Base-by-base conservation (phyloP, 163 green algal genomes). In the Coccomyxa subellipsoidea region DNA sequence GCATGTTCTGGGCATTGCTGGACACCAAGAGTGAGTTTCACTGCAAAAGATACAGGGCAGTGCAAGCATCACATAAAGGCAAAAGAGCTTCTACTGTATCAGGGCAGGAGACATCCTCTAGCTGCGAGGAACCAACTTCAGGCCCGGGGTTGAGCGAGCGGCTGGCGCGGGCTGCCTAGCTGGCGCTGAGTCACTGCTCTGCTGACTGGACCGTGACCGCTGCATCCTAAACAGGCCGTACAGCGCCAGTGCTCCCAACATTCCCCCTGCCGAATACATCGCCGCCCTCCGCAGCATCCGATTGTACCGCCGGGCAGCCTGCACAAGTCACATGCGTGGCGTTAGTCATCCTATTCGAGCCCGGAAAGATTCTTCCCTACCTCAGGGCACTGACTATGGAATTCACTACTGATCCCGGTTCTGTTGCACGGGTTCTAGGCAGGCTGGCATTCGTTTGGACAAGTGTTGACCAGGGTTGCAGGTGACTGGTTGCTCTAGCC, bases 301-400 rank as follows among this genome's bases (percentile, higher is more conserved):
- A 18, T 79, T 81, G 66, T 89, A 84, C 78, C 82, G 80, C 76
- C 82, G 80, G 6, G 36, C 80, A 0, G 88, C 88, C 75, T 87
- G 82, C 38, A 70, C 66, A 35, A 9, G 21, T 35, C 7, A 18
- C 29, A 34, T 37, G 66, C 7, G 18, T 35, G 2, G 4, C 7
- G 18, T 4, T 35, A 35, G 59, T 10, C 9, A 7, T 31, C 59
- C 59, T 12, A 34, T 34, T 34, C 27, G 59, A 73, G 59, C 9
- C 7, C 9, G 7, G 59, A 7, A 73, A 54, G 40, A 54, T 54
- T 73, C 27, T 34, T 29, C 59, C 10, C 29, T 34, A 34, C 27
- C 59, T 12, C 9, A 34, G 29, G 9, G 9, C 59, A 36, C 7
- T 6, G 9, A 32, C 59, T 31, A 15, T 73, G 59, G 9, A 73